Conservation (phyloP, 2,329 filamentous ascomycete genomes). For the Aurifilum marmelostoma region DNA sequence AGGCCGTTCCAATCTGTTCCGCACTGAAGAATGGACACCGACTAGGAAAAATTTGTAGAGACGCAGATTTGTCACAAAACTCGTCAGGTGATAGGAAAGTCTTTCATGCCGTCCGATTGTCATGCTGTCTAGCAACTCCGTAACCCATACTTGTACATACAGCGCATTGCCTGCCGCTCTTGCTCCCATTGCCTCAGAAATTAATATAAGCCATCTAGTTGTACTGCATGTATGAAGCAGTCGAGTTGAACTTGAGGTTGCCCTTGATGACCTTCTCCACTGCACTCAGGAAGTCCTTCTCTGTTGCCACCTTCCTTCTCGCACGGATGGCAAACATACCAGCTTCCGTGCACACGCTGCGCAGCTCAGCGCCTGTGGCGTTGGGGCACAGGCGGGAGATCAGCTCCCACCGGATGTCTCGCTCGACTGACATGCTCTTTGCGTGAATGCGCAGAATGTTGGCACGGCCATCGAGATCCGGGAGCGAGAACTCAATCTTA, state of each 20-base stretch:
- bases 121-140: conserved; percentile 25
- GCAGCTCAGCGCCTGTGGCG: conserved; percentile 91
- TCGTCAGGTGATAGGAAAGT: conserved; percentile 2
- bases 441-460: conserved; percentile 98
- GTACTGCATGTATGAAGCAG: conserved; percentile 98
- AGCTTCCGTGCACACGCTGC: conserved; percentile 95
- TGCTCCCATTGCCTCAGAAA: conserved; percentile 14
- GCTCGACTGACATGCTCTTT: conserved; percentile 99
- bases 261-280: conserved; percentile 99
- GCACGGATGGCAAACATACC: conserved; percentile 98
- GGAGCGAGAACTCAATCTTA: conserved; percentile 98
- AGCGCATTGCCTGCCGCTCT: conserved; percentile 10
- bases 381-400: conserved; percentile 97
- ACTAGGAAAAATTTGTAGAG: background rate
- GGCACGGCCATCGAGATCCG: conserved; percentile 93
- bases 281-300: conserved; percentile 97
- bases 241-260: conserved; percentile 99
- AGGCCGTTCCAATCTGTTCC: background rate
- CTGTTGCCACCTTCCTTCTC: conserved; percentile 93
- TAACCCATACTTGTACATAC: conserved; percentile 33
- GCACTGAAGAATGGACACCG: background rate
- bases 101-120: conserved; percentile 29
- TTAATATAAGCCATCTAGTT: conserved; percentile 63
- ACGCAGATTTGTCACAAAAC: background rate
- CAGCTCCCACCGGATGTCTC: conserved; percentile 98